Evolutionary conservation across 345 rosid species (phyloP).

Genomic region (Arabidopsis arenosa): DNA sequence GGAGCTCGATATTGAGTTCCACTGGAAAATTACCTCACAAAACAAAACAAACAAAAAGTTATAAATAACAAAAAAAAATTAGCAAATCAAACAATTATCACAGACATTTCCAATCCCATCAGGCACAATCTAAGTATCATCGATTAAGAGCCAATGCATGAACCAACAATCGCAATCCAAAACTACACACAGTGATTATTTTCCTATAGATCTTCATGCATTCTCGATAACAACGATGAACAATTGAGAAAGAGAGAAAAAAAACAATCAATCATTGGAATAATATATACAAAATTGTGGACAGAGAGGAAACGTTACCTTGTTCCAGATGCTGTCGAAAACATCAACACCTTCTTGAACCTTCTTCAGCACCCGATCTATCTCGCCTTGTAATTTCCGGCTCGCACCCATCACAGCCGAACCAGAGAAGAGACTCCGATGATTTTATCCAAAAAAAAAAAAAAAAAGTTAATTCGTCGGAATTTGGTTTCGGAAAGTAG

Average conservation of each 20-base stretch:
- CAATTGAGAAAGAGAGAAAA: not conserved
- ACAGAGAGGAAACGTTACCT: slow-evolving; percentile 52
- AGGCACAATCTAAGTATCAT: not conserved
- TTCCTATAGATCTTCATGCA: slow-evolving; percentile 32
- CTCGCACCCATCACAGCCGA: slow-evolving; percentile 84
- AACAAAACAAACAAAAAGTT: slow-evolving; percentile 36
- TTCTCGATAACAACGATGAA: slow-evolving; percentile 14
- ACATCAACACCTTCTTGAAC: slow-evolving; percentile 99
- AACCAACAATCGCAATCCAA: not conserved
- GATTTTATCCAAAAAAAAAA: not conserved
- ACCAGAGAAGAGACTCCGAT: slow-evolving; percentile 9
- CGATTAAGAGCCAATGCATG: not conserved
- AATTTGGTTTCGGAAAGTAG: slow-evolving; percentile 5
- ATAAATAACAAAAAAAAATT: not conserved
- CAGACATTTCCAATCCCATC: not conserved
- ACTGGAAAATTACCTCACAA: slow-evolving; percentile 31
- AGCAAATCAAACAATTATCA: slow-evolving; percentile 8
- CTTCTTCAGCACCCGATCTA: slow-evolving; percentile 98
- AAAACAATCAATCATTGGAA: not conserved
- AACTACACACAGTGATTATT: slow-evolving; percentile 20
- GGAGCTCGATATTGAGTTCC: slow-evolving; percentile 46
- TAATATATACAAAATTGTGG: not conserved
- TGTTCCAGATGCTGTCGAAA: slow-evolving; percentile 98
- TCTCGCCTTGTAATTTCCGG: slow-evolving; percentile 97
- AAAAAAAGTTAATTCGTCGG: not conserved